Evolutionary conservation across 2,329 filamentous ascomycete genomes (phyloP).

Genomic region (Hymenoscyphus infarciens): DNA sequence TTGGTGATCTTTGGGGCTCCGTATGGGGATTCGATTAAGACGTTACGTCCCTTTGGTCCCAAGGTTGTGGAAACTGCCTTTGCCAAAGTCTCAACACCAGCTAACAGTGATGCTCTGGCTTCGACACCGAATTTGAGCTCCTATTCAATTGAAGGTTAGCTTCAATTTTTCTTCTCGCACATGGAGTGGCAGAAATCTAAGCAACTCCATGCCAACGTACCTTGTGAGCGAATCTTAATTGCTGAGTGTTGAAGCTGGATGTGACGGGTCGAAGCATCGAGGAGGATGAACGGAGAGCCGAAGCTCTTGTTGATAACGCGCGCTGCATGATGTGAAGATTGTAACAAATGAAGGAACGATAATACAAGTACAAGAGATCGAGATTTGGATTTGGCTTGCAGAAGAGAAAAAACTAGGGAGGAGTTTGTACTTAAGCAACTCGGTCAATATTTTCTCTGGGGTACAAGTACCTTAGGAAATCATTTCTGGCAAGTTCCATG

Average conservation of each 20-base stretch:
- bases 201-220: constrained; percentile 46
- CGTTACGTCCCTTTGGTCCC: constrained; percentile 96
- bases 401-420: neutral
- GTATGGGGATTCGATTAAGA: constrained; percentile 97
- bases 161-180: neutral
- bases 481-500: no score
- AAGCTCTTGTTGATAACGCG: constrained; percentile 81
- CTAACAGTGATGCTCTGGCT: constrained; percentile 80
- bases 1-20: constrained; percentile 99
- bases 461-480: no score
- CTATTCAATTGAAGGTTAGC: constrained; percentile 43
- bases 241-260: constrained; percentile 68
- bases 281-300: constrained; percentile 64
- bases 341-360: constrained; percentile 20
- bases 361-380: constrained; percentile 26
- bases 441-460: no score
- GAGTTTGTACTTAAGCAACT: no score
- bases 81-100: constrained; percentile 94
- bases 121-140: constrained; percentile 99
- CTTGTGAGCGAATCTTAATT: constrained; percentile 97
- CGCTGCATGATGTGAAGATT: constrained; percentile 76
- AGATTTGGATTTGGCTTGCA: constrained; percentile 9
- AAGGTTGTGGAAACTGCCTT: constrained; percentile 95
- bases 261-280: constrained; percentile 56
- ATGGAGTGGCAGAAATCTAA: no score